Evolutionary conservation across 1,139 yeast genomes (phyloP), one percentile per base, ranked within the genome.

Genomic region (Hyphopichia khmerensis): DNA sequence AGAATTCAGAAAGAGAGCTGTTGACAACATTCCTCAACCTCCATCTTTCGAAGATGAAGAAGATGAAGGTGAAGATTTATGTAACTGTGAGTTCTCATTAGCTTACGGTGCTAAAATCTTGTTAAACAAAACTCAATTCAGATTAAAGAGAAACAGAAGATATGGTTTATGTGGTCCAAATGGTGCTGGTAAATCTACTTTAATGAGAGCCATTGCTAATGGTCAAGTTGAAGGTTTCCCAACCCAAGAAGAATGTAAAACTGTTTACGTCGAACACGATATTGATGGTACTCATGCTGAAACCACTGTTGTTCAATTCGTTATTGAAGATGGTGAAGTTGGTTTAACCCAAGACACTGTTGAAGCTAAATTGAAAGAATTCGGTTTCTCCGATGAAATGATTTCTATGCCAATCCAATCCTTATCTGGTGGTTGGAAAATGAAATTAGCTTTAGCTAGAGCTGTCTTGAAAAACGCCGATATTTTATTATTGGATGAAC

Each of bases 191-290:
- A 93, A 93, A 80, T 93, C 98, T 58, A 93, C 99, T 60, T 85
- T 93, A 75, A 90, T 93, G 98, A 89, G 97, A 82, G 98, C 99
- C 62, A 88, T 93, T 77, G 98, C 98, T 60, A 91, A 93, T 79
- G 98, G 98, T 73, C 98, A 93, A 82, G 97, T 93, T 66, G 98
- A 93, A 71, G 98, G 98, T 75, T 93, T 93, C 96, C 99, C 99
- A 79, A 77, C 95, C 62, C 96, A 90, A 78, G 96, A 88, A 44
- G 97, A 89, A 79, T 89, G 96, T 79, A 89, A 90, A 82, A 93
- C 99, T 60, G 96, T 93, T 64, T 93, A 91, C 78, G 99, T 93
- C 69, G 99, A 93, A 80, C 99, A 93, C 81, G 98, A 93, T 77
- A 91, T 93, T 63, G 98, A 91, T 75, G 96, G 96, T 72, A 84